Evolutionary conservation across 495 filamentous ascomycete genomes (phyloP).

Genomic region (Bathelium albidoporum): DNA sequence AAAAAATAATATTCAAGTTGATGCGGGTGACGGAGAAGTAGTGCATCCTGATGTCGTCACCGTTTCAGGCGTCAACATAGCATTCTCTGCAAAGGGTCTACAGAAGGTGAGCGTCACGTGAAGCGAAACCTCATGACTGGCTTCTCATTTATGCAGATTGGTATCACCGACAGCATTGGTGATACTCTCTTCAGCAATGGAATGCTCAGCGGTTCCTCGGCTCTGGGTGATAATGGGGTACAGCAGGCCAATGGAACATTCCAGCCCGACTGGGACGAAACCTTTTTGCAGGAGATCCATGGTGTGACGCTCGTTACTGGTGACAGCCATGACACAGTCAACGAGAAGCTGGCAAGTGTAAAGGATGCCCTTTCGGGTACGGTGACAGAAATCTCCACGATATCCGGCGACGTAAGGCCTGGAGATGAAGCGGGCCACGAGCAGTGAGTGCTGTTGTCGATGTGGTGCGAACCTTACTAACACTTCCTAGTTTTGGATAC

Average conservation of each 20-base stretch:
- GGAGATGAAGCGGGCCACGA: constrained; percentile 29
- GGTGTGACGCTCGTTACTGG: constrained; percentile 26
- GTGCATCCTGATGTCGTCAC: not conserved
- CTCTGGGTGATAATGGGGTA: not conserved
- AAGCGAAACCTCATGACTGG: not conserved
- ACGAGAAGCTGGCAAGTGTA: constrained; percentile 15
- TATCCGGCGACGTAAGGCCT: constrained; percentile 26
- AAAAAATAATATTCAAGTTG: not conserved
- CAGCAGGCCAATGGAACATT: not conserved
- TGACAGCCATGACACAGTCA: constrained; percentile 18
- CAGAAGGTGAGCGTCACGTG: not conserved
- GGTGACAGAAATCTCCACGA: constrained; percentile 23
- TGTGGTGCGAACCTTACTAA: constrained; percentile 12
- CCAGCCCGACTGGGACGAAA: constrained; percentile 8
- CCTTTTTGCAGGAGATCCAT: constrained; percentile 30
- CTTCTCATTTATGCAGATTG: not conserved
- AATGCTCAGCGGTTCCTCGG: not conserved
- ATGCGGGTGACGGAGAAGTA: constrained; percentile 2
- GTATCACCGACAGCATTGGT: not conserved
- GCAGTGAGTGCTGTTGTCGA: constrained; percentile 21
- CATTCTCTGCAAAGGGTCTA: not conserved
- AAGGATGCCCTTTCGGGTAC: constrained; percentile 21
- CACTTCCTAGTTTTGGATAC: constrained; percentile 27
- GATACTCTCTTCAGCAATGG: constrained; percentile 6
- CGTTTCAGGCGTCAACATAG: constrained; percentile 1